Percentiles rank a stretch among this genome's conserved stretches.
Evolutionary conservation across 106 monocot species (phyloP).

Genomic region (Amphibolis antarctica): DNA sequence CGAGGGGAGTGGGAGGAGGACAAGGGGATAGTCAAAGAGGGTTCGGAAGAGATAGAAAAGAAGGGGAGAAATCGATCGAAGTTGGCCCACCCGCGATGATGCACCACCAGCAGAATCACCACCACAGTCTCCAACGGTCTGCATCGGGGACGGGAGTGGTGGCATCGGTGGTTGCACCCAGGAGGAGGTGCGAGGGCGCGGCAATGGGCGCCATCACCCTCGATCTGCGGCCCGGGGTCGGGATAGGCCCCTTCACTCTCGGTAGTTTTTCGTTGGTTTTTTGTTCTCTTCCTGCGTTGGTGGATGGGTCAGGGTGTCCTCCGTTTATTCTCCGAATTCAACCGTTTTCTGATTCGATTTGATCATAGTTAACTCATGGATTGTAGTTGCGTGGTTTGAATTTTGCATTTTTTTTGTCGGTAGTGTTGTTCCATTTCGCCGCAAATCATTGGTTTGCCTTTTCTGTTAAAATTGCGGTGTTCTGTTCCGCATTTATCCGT

Average conservation of each 20-base stretch:
- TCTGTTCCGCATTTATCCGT: neutral
- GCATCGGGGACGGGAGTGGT: slow-evolving; percentile 8
- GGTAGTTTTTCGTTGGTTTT: slow-evolving; percentile 23
- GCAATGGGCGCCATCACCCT: slow-evolving; percentile 96
- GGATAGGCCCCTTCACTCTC: slow-evolving; percentile 70
- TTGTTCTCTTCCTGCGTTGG: neutral
- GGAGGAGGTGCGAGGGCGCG: slow-evolving; percentile 79
- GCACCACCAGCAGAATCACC: neutral
- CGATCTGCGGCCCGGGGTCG: slow-evolving; percentile 77
- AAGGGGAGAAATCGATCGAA: too few relatives aligned
- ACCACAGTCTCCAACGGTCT: slow-evolving; percentile 37
- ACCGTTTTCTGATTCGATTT: too few relatives aligned
- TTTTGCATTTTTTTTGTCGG: too few relatives aligned
- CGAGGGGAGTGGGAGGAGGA: too few relatives aligned
- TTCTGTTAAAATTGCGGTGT: neutral
- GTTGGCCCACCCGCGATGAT: neutral
- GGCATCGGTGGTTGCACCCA: slow-evolving; percentile 15
- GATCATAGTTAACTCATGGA: neutral
- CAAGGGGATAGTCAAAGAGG: too few relatives aligned
- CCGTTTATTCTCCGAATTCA: neutral
- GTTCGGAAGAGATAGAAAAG: too few relatives aligned
- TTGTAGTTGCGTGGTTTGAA: neutral
- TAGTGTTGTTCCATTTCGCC: too few relatives aligned
- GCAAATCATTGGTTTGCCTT: too few relatives aligned
- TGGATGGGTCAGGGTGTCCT: neutral